These are phyloP conservation scores for Phytophthora ohioensis DNA, from an alignment of 352 stramenopile species.

Conservation along the genomic window DNA sequence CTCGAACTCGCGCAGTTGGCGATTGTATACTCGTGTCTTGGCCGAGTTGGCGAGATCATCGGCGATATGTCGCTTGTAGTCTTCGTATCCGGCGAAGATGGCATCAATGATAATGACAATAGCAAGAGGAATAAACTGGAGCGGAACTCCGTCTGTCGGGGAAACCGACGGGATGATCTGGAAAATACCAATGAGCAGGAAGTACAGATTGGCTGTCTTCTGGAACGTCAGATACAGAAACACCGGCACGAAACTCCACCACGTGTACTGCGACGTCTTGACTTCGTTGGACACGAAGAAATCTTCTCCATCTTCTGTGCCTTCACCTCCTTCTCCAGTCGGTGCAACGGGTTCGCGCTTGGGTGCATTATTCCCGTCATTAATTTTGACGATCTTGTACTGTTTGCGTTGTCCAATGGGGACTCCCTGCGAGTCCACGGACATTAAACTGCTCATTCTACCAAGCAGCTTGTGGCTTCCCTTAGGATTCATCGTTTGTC, in stretches of 20 bases:
- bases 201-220: slow-evolving; percentile 91
- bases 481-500: slow-evolving; percentile 44
- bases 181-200: slow-evolving; percentile 90
- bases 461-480: slow-evolving; percentile 36
- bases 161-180: slow-evolving; percentile 88
- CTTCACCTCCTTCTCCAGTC: slow-evolving; percentile 19
- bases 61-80: slow-evolving; percentile 85
- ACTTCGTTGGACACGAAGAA: slow-evolving; percentile 83
- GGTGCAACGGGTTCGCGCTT: slow-evolving; percentile 21
- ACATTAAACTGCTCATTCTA: slow-evolving; percentile 70
- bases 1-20: slow-evolving; percentile 86
- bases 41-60: slow-evolving; percentile 82
- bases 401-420: slow-evolving; percentile 40
- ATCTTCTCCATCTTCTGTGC: slow-evolving; percentile 36
- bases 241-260: slow-evolving; percentile 89
- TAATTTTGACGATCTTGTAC: slow-evolving; percentile 83
- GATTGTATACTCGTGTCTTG: slow-evolving; percentile 73
- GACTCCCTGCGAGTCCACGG: slow-evolving; percentile 54
- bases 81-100: slow-evolving; percentile 85
- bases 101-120: slow-evolving; percentile 89
- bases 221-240: slow-evolving; percentile 90
- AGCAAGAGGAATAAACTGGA: slow-evolving; percentile 84
- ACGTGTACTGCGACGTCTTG: slow-evolving; percentile 89
- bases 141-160: slow-evolving; percentile 78
- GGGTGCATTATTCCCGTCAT: slow-evolving; percentile 52